Evolutionary conservation across 345 rosid genomes (phyloP).

Genomic region (Gossypium stocksii): DNA sequence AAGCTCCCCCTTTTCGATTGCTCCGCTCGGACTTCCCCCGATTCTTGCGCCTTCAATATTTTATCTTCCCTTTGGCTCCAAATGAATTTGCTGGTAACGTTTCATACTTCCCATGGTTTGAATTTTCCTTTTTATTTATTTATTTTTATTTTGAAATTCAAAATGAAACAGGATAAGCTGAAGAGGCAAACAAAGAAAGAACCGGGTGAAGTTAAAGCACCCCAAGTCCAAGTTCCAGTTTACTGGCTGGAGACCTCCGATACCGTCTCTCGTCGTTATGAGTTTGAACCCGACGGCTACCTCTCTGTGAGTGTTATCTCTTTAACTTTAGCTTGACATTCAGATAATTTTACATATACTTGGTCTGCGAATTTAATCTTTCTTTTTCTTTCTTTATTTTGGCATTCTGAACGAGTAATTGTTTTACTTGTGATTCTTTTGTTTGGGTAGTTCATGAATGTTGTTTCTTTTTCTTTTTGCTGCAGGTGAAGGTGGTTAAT

Average conservation of each 20-base stretch:
- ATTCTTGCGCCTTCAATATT: not conserved
- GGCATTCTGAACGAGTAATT: not conserved
- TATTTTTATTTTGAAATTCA: not conserved
- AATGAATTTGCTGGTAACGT: slow-evolving; percentile 28
- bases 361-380: slow-evolving; percentile 12
- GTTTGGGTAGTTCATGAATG: not conserved
- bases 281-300: slow-evolving; percentile 62
- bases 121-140: not conserved
- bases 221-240: slow-evolving; percentile 33
- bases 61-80: not conserved
- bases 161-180: slow-evolving; percentile 38
- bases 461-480: not conserved
- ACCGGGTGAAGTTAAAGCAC: slow-evolving; percentile 19
- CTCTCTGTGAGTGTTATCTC: slow-evolving; percentile 53
- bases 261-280: slow-evolving; percentile 58
- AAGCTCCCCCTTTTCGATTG: not conserved
- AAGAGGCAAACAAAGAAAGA: slow-evolving; percentile 37
- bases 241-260: slow-evolving; percentile 77
- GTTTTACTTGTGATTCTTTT: not conserved
- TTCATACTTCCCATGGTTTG: not conserved
- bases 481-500: slow-evolving; percentile 62
- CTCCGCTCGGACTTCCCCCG: not conserved
- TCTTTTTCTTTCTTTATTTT: not conserved
- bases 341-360: slow-evolving; percentile 18
- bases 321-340: not conserved